Evolutionary conservation across 768 basidiomycete species (phyloP), one percentile per base, ranked within the genome.

Genomic region (Naganishia randhawae): DNA sequence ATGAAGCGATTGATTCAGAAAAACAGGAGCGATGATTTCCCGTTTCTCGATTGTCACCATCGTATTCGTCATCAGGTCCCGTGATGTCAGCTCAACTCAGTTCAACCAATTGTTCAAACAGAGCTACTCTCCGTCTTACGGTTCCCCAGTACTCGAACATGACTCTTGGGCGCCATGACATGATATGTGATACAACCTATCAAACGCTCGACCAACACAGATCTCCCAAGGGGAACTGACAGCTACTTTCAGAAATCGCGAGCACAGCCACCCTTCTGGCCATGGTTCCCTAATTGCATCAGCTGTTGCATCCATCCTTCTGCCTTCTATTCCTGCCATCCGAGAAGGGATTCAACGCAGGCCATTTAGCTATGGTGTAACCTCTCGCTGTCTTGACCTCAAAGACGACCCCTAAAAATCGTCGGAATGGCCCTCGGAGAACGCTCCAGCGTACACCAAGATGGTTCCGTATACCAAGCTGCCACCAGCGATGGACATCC

Each of bases 401-500:
- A n/a, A 32, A 35, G 25, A 3, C 45, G 11, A 48, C 45, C 45
- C 32, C 51, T 66, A 67, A 50, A 67, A 67, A 22, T 67, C 66
- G 19, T 67, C 53, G 8, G 53, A 54, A 31, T 50, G 39, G 9
- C 54, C 66, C 17, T 67, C 42, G 6, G 42, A 42, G 31, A 70
- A 70, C 33, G 54, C 39, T 48, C 57, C 61, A n/a, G 51, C 55
- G 53, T 96, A 96, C 7, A 90, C 88, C 71, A 92, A 69, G 74
- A 96, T 95, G 19, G 93, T 96, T 4, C 89, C 89, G 78, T 95
- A 95, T 1, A 96, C 91, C 74, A 82, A 89, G 86, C 87, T 89
- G 81, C 96, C 96, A 16, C 96, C 96, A 35, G 90, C 84, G 69
- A 97, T 91, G 22, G 92, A 92, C 96, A 99, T 97, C 74, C 85